Evolutionary conservation across 192 early-diverging fungal species (phyloP), one percentile per base, ranked within the genome.

Genomic region (Coemansia sp.): DNA sequence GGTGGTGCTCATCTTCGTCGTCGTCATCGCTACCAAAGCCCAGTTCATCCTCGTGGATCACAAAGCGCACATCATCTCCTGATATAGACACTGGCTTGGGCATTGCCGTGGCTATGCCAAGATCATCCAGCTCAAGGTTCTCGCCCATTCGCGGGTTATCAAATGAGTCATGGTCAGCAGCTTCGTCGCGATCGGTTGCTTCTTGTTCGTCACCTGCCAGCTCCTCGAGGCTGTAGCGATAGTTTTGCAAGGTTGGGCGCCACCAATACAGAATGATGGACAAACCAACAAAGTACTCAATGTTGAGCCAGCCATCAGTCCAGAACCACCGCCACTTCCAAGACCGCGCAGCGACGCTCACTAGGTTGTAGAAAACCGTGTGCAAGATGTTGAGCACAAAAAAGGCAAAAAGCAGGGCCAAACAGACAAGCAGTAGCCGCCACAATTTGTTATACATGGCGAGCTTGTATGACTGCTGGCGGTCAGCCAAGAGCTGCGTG

Each of bases 261-360:
- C 97, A 99, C 66, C 95, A 84, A 34, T 92, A 87, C 21, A 92
- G 82, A 69, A 99, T 94, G 15, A 88, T 82, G 5, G 89, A 70
- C 63, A 95, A 90, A 11, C 92, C 90, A 27, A 89, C 72, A 59
- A 95, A 88, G 63, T 96, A 98, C 38, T 95, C 81, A n/a, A 93
- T 72, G 80, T 97, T 95, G 29, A 96, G 71, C 92, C 93, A 94
- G 27, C 94, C 95, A 69, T 97, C 95, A 36, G 95, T 82, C 72
- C 97, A 86, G 76, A 97, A 87, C 95, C 96, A 99, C 63, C 92
- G 87, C 75, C 88, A 90, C 57, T 84, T 83, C 94, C 94, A 99
- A 53, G 93, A 88, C 14, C 67, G 78, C 0, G 92, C 90, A 34
- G 91, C 84, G 87, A 94, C 93, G 27, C 84, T 83, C 0, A 73